phyloP scores from a whole-genome alignment of 768 basidiomycete genomes.

The Filobasidium floriforme region DNA sequence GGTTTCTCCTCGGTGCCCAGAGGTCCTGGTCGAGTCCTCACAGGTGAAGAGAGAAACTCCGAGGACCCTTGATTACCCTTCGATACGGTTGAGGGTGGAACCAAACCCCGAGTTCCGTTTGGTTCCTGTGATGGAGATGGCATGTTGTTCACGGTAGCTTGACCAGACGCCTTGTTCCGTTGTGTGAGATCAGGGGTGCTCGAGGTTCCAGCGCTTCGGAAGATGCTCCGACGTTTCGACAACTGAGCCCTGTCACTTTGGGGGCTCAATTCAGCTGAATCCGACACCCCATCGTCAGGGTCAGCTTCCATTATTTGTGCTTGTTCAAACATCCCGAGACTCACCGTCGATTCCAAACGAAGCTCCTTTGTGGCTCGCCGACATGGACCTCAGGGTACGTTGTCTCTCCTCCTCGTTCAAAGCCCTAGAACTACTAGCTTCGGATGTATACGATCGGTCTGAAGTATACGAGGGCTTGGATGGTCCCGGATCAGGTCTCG shows the following conservation, averaged over 20 bases:
- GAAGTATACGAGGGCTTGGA: too few species aligned
- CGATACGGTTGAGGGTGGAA: too few species aligned
- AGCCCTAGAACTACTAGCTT: not conserved
- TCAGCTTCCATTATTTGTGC: too few species aligned
- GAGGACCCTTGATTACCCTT: too few species aligned
- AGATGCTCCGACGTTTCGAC: constrained; percentile 68
- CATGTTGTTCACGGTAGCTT: constrained; percentile 25
- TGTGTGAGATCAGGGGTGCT: constrained; percentile 82
- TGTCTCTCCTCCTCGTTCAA: not conserved
- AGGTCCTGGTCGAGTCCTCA: not conserved
- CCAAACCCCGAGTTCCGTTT: too few species aligned
- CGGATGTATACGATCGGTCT: too few species aligned
- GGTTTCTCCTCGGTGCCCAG: not conserved
- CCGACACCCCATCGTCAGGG: not conserved
- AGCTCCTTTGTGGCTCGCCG: not conserved
- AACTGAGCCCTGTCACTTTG: not conserved
- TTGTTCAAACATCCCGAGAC: not conserved
- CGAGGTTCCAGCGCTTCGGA: constrained; percentile 72
- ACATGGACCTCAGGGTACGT: not conserved
- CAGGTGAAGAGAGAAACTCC: not conserved
- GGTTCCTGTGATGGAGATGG: too few species aligned
- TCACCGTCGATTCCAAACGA: not conserved
- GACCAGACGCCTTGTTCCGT: constrained; percentile 64
- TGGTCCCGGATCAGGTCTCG: too few species aligned
- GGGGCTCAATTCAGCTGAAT: not conserved